These are phyloP conservation scores for Prasinococcaceae sp. DNA, from an alignment of 139 green algal species.

Conservation along the genomic window DNA sequence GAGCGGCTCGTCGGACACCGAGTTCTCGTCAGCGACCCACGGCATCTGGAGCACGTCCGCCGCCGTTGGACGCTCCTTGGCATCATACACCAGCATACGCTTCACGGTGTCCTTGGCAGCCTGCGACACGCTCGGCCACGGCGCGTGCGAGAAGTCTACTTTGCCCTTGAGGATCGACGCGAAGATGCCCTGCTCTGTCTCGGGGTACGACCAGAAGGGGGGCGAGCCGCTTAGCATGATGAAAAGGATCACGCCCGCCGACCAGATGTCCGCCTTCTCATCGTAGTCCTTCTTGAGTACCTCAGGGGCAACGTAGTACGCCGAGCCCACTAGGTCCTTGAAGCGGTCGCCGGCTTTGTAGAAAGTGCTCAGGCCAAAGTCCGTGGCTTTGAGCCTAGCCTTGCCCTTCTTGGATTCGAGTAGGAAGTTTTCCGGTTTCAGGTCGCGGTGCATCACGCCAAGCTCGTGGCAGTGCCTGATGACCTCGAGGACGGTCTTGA, in stretches of 20 bases:
- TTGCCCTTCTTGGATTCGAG: conserved; percentile 50
- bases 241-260: conserved; percentile 87
- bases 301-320: conserved; percentile 93
- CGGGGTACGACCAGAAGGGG: conserved; percentile 89
- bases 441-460: conserved; percentile 80
- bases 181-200: conserved; percentile 81
- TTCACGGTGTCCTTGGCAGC: conserved; percentile 35
- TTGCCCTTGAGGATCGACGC: conserved; percentile 47
- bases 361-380: conserved; percentile 86
- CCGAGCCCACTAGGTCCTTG: conserved; percentile 69
- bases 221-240: conserved; percentile 85
- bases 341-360: conserved; percentile 70
- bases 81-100: conserved; percentile 54
- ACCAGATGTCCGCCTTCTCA: conserved; percentile 84
- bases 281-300: conserved; percentile 59
- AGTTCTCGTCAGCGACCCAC: too few species aligned
- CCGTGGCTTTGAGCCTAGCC: conserved; percentile 73
- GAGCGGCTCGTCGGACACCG: too few species aligned
- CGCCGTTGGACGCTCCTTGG: conserved; percentile 58
- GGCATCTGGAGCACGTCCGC: conserved; percentile 63
- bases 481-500: conserved; percentile 75
- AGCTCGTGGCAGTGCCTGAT: conserved; percentile 86
- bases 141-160: conserved; percentile 51
- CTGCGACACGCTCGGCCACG: conserved; percentile 56
- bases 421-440: conserved; percentile 94